These are phyloP conservation scores for Cinnamomum micranthum DNA, from an alignment of 164 flowering plant genomes.

Conservation along the genomic window DNA sequence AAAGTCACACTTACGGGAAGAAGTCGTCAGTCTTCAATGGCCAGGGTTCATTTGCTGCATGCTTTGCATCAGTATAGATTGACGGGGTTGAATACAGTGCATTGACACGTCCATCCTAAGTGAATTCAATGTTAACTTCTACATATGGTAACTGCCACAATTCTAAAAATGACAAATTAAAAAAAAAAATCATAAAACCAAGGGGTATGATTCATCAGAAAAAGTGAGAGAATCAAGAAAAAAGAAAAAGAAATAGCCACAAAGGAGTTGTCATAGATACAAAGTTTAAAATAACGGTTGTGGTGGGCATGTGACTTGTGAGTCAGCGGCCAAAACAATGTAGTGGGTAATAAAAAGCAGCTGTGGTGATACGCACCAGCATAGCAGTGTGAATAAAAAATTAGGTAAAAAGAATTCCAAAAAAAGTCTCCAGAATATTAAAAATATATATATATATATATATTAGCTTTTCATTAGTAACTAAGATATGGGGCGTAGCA, in stretches of 20 bases:
- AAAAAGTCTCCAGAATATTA: too few relatives aligned
- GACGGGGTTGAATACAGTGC: constrained; percentile 94
- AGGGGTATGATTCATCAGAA: background rate
- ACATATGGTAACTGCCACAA: background rate
- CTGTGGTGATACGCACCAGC: too few relatives aligned
- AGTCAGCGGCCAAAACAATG: too few relatives aligned
- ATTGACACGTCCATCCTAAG: constrained; percentile 95
- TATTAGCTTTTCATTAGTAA: too few relatives aligned
- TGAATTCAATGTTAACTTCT: constrained; percentile 1
- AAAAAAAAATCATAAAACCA: background rate
- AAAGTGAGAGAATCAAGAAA: background rate
- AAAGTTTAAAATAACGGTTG: too few relatives aligned
- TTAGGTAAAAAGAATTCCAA: too few relatives aligned
- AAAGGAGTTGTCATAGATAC: background rate
- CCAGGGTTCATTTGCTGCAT: constrained; percentile 67
- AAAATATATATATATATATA: too few relatives aligned
- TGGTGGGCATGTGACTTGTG: too few relatives aligned
- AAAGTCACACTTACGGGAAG: constrained; percentile 70
- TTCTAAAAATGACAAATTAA: background rate
- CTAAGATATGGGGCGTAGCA: too few relatives aligned
- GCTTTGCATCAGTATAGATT: constrained; percentile 87
- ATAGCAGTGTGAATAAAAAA: too few relatives aligned
- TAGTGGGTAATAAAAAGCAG: too few relatives aligned
- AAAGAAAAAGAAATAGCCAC: background rate
- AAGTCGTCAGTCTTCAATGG: constrained; percentile 83